Conservation (phyloP, 768 basidiomycete genomes). For the Gloeopeniophorella convolvens region DNA sequence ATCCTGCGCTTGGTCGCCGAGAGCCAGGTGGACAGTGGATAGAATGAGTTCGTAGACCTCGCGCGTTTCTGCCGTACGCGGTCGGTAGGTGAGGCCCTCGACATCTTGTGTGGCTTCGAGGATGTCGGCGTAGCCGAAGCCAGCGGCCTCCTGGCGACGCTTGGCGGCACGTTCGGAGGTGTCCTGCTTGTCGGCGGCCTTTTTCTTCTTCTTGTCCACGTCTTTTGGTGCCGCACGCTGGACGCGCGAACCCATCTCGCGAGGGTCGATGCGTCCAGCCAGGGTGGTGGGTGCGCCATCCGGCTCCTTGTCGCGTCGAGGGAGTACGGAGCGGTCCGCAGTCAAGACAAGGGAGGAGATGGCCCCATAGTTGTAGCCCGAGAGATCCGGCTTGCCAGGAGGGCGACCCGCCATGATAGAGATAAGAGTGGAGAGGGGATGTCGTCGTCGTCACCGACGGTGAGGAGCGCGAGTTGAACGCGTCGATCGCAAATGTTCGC, state of each 20-base stretch:
- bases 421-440: constrained; percentile 3
- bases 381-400: constrained; percentile 64
- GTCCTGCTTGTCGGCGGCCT: constrained; percentile 56
- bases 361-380: constrained; percentile 92
- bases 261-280: constrained; percentile 81
- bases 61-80: constrained; percentile 88
- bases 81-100: constrained; percentile 89
- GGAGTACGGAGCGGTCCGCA: constrained; percentile 76
- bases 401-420: constrained; percentile 34
- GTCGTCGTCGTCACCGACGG: constrained; percentile 16
- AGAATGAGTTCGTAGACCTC: constrained; percentile 93
- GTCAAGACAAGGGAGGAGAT: constrained; percentile 93
- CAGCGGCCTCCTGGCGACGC: constrained; percentile 54
- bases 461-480: neutral
- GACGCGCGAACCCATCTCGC: constrained; percentile 92
- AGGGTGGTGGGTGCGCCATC: constrained; percentile 94
- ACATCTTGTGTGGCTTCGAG: constrained; percentile 91
- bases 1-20: constrained; percentile 95
- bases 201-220: constrained; percentile 90
- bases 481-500: neutral
- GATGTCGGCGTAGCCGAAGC: constrained; percentile 84
- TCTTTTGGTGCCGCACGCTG: constrained; percentile 79
- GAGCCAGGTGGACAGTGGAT: constrained; percentile 67
- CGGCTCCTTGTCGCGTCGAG: constrained; percentile 89
- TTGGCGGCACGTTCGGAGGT: constrained; percentile 49